Conservation (phyloP, 2,329 filamentous ascomycete species). For the Xylaria sp. region DNA sequence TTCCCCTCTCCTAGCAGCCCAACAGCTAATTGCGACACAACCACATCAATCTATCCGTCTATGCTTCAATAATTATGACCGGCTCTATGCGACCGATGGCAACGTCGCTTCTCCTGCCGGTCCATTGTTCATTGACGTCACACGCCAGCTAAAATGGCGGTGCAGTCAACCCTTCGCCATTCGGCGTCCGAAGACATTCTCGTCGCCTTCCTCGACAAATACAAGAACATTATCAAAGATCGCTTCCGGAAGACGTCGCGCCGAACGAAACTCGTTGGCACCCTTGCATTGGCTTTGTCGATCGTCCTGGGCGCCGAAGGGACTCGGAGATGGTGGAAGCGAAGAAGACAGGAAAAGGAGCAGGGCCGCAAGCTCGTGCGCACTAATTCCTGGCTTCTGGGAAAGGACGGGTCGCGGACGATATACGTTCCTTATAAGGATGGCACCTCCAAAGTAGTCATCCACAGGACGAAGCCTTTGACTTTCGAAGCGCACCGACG, state of each 20-base stretch:
- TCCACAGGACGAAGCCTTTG: conserved; percentile 87
- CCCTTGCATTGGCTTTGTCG: conserved; percentile 78
- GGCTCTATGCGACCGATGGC: conserved; percentile 43
- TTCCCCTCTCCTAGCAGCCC: conserved; percentile 1
- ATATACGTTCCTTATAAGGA: conserved; percentile 95
- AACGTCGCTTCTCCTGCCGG: conserved; percentile 27
- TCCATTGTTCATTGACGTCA: conserved; percentile 40
- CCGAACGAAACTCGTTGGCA: conserved; percentile 78
- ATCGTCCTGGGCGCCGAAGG: conserved; percentile 85
- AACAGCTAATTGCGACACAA: conserved; percentile 13
- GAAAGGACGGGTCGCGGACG: conserved; percentile 93
- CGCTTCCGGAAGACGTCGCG: conserved; percentile 73
- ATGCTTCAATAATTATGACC: conserved; percentile 34
- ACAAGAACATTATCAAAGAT: conserved; percentile 63
- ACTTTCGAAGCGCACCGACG: conserved; percentile 97
- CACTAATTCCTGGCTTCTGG: conserved; percentile 90
- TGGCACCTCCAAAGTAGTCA: conserved; percentile 88
- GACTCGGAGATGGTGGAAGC: conserved; percentile 80
- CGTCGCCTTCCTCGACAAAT: conserved; percentile 71
- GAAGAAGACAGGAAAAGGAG: conserved; percentile 79
- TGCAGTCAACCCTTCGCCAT: conserved; percentile 83
- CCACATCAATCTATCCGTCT: background rate
- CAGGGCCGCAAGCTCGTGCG: conserved; percentile 84
- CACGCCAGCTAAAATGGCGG: conserved; percentile 72
- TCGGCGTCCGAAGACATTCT: conserved; percentile 75